Percentiles rank a stretch among this genome's conserved stretches.
Conservation (phyloP, 768 basidiomycete genomes). For the Brasilioporus rufonigricans region DNA sequence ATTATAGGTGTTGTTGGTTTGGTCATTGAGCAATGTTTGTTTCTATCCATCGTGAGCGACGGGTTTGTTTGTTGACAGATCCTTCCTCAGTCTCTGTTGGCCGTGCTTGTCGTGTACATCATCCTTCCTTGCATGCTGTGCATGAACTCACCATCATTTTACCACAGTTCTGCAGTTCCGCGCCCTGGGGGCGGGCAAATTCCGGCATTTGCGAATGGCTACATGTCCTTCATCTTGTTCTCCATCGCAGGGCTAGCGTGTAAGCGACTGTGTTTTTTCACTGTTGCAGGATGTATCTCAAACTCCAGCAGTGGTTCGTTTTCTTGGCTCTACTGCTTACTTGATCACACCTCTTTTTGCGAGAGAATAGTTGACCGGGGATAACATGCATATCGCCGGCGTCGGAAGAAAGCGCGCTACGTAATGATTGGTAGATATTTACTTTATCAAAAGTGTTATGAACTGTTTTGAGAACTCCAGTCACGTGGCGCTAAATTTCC, state of each 20-base stretch:
- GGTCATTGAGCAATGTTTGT: no score
- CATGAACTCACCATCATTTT: neutral
- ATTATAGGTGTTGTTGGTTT: no score
- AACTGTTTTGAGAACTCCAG: no score
- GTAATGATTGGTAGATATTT: no score
- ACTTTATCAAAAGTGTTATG: no score
- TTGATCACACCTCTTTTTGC: constrained; percentile 88
- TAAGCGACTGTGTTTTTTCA: constrained; percentile 40
- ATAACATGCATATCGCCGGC: no score
- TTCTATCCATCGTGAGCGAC: no score
- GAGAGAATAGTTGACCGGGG: constrained; percentile 83
- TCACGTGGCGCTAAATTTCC: no score
- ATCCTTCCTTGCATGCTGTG: neutral
- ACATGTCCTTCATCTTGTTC: no score
- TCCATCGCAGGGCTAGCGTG: no score
- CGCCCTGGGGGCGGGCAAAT: constrained; percentile 48
- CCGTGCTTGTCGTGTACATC: constrained; percentile 69
- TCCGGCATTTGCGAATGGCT: no score
- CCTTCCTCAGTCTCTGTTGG: constrained; percentile 59
- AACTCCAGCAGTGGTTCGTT: constrained; percentile 64
- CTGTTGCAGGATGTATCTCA: neutral
- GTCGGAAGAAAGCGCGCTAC: no score
- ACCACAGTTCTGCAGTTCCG: constrained; percentile 39
- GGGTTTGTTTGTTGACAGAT: constrained; percentile 10
- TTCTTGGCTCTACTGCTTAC: constrained; percentile 77